These are phyloP conservation scores for Acanthamoeba lenticulata DNA, from an alignment of 208 protist genomes.

Conservation along the genomic window DNA sequence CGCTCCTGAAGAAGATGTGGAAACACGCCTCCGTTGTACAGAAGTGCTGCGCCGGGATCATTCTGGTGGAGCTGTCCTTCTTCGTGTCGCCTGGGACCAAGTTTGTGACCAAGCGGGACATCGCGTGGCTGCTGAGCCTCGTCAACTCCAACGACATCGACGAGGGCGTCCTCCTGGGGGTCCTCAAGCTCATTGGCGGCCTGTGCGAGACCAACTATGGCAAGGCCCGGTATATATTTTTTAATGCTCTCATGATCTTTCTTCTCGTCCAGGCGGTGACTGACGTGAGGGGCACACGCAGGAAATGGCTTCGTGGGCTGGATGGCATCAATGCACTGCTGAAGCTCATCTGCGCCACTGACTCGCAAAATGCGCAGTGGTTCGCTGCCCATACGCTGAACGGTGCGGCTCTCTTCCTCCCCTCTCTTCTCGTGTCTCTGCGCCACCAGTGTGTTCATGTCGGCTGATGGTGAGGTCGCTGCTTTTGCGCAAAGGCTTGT, in stretches of 20 bases:
- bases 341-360: slow-evolving; percentile 8
- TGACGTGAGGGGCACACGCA: too few species aligned
- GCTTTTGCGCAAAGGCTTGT: background rate
- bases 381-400: slow-evolving; percentile 42
- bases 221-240: slow-evolving; percentile 38
- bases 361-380: slow-evolving; percentile 52
- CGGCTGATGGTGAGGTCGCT: too few species aligned
- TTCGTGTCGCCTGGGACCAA: slow-evolving; percentile 21
- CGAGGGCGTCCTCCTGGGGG: slow-evolving; percentile 9
- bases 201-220: slow-evolving; percentile 50
- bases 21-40: slow-evolving; percentile 54
- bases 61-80: slow-evolving; percentile 29
- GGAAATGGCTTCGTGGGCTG: slow-evolving; percentile 21
- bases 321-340: slow-evolving; percentile 14
- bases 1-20: slow-evolving; percentile 38
- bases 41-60: slow-evolving; percentile 38
- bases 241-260: too few species aligned
- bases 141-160: slow-evolving; percentile 32
- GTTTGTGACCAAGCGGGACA: slow-evolving; percentile 42
- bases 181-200: slow-evolving; percentile 14
- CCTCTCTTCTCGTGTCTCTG: background rate
- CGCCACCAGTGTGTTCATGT: too few species aligned
- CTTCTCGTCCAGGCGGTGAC: too few species aligned
- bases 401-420: background rate
- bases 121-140: background rate